phyloP scores from a whole-genome alignment of 2,329 filamentous ascomycete species.

The Setomelanomma holmii region DNA sequence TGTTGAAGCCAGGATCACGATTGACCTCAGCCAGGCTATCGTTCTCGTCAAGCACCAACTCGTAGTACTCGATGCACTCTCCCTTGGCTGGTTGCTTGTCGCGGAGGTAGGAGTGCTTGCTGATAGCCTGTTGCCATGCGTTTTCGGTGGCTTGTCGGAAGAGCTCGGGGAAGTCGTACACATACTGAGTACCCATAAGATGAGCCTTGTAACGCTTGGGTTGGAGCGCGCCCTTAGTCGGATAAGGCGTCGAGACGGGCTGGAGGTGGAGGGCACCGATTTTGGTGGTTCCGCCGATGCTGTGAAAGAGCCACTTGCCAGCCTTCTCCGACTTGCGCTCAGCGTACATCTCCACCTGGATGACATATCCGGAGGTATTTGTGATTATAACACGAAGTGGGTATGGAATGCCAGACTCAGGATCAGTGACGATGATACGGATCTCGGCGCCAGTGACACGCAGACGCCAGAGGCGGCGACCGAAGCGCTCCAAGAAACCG shows the following conservation, averaged over 20 bases:
- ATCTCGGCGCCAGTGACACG: constrained; percentile 98
- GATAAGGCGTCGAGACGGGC: constrained; percentile 88
- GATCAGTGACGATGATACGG: constrained; percentile 96
- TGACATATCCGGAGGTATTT: constrained; percentile 97
- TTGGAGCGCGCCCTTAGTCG: constrained; percentile 98
- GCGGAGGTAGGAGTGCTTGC: constrained; percentile 74
- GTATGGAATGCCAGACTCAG: constrained; percentile 80
- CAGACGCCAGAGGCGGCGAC: constrained; percentile 91
- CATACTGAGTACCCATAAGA: constrained; percentile 98
- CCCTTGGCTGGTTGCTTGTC: constrained; percentile 84
- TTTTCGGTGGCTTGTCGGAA: constrained; percentile 99
- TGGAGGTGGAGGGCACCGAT: constrained; percentile 94
- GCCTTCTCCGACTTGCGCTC: constrained; percentile 98
- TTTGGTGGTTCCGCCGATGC: constrained; percentile 92
- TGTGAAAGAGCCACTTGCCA: constrained; percentile 94
- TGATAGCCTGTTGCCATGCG: constrained; percentile 80
- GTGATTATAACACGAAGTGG: constrained; percentile 95
- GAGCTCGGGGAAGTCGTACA: constrained; percentile 99
- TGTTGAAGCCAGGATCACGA: constrained; percentile 93
- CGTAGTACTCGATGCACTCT: constrained; percentile 91
- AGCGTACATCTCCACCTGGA: constrained; percentile 96
- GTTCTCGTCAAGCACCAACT: constrained; percentile 92
- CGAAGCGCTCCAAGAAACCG: constrained; percentile 96
- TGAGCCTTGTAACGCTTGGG: constrained; percentile 99
- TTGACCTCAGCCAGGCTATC: constrained; percentile 93